Conservation (phyloP, 306 rosid genomes). For the Spatholobus suberectus region DNA sequence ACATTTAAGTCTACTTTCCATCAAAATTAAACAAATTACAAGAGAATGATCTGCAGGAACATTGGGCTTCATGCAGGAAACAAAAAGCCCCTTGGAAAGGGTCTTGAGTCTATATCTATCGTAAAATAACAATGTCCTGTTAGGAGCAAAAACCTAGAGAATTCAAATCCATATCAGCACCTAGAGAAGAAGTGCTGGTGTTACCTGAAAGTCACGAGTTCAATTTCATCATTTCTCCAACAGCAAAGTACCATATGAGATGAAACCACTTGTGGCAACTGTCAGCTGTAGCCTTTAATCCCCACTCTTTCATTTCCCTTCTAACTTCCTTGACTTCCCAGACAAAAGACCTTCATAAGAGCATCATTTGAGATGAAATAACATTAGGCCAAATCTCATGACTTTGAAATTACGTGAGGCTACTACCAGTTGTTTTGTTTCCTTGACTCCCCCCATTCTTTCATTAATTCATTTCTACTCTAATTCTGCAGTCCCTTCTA, state of each 20-base stretch:
- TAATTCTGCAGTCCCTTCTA: not conserved
- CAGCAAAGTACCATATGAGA: not conserved
- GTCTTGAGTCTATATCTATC: not conserved
- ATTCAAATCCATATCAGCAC: slow-evolving; percentile 8
- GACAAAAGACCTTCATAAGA: not conserved
- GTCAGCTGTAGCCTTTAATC: not conserved
- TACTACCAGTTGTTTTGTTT: not conserved
- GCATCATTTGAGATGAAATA: not conserved
- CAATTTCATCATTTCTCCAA: not conserved
- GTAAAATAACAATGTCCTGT: not conserved
- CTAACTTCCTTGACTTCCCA: not conserved
- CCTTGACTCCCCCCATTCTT: not conserved
- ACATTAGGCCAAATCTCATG: not conserved
- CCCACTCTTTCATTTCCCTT: not conserved
- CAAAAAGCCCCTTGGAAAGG: not conserved
- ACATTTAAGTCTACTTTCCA: not conserved
- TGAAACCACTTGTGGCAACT: not conserved
- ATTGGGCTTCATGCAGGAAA: not conserved
- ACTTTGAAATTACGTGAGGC: not conserved
- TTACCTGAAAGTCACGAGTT: not conserved
- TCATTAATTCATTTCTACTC: not conserved
- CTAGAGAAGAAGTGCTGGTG: not conserved
- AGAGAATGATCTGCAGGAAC: not conserved
- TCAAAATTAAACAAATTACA: not conserved
- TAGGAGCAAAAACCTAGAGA: not conserved